Evolutionary conservation across 2,329 filamentous ascomycete species (phyloP).

Genomic region (Ophiostoma ips): DNA sequence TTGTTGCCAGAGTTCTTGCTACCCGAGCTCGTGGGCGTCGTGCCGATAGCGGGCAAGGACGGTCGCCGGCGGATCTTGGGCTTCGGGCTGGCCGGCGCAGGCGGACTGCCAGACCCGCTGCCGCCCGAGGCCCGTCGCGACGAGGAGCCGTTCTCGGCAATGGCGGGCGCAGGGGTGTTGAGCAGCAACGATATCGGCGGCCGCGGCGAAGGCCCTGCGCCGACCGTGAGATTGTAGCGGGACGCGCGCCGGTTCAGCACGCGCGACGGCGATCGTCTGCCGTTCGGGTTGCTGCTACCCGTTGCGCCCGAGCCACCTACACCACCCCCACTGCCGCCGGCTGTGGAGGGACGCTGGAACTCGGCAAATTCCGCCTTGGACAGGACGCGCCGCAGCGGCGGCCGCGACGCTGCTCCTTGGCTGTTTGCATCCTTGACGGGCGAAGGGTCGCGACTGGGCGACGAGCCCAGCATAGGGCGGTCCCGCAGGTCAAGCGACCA

Average conservation of each 20-base stretch:
- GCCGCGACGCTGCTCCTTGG: slow-evolving; percentile 37
- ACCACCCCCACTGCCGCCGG: slow-evolving; percentile 9
- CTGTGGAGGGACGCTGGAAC: slow-evolving; percentile 44
- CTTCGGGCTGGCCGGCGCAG: slow-evolving; percentile 34
- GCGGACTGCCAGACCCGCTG: slow-evolving; percentile 31
- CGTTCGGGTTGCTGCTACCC: slow-evolving; percentile 14
- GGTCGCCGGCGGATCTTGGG: slow-evolving; percentile 31
- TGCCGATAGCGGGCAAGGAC: slow-evolving; percentile 37
- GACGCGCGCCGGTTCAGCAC: slow-evolving; percentile 41
- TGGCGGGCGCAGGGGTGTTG: slow-evolving; percentile 26
- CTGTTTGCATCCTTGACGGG: slow-evolving; percentile 32
- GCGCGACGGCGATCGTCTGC: slow-evolving; percentile 42
- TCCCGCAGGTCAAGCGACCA: slow-evolving; percentile 48
- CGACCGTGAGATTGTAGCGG: slow-evolving; percentile 28
- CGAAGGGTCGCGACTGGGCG: slow-evolving; percentile 25
- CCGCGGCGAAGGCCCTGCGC: slow-evolving; percentile 17
- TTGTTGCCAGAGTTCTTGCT: not conserved
- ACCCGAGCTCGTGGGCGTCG: slow-evolving; percentile 16
- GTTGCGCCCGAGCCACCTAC: not conserved
- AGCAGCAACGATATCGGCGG: slow-evolving; percentile 28
- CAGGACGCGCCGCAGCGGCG: slow-evolving; percentile 70
- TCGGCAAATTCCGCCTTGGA: slow-evolving; percentile 79
- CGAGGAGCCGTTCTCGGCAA: slow-evolving; percentile 33
- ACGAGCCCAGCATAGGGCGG: slow-evolving; percentile 18
- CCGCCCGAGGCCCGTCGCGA: slow-evolving; percentile 33